phyloP scores from a whole-genome alignment of 2,329 filamentous ascomycete genomes.

The Neofusicoccum kwambonambiense region DNA sequence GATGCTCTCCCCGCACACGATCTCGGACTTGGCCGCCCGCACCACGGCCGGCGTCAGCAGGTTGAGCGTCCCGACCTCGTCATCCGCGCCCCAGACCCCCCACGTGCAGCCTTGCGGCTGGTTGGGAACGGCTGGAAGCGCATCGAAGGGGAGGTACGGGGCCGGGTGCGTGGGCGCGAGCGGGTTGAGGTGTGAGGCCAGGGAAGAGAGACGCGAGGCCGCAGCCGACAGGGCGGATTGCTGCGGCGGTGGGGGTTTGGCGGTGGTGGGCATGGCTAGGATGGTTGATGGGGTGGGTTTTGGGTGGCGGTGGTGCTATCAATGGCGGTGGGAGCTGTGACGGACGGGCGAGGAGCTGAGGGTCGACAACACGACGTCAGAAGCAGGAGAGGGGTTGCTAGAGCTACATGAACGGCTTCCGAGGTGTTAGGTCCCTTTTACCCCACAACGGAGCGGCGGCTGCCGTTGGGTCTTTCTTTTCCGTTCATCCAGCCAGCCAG shows the following conservation, averaged over 20 bases:
- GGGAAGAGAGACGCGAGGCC: constrained; percentile 19
- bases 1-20: not conserved
- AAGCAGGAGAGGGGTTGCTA: too few relatives aligned
- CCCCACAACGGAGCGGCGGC: too few relatives aligned
- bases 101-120: constrained; percentile 36
- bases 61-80: constrained; percentile 3
- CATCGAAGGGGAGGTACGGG: constrained; percentile 33
- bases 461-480: too few relatives aligned
- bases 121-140: constrained; percentile 31
- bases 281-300: not conserved
- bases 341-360: too few relatives aligned
- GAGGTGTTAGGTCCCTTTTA: too few relatives aligned
- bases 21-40: not conserved
- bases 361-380: too few relatives aligned
- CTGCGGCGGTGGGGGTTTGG: constrained; percentile 3
- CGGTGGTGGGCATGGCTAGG: not conserved
- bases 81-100: constrained; percentile 32
- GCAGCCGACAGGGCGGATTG: not conserved
- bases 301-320: too few relatives aligned
- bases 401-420: too few relatives aligned
- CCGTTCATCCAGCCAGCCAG: too few relatives aligned
- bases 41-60: not conserved
- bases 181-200: constrained; percentile 20
- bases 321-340: too few relatives aligned
- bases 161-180: constrained; percentile 20